Percentiles rank a stretch among this genome's conserved stretches.
These are phyloP conservation scores for Penicillium flavigenum DNA, from an alignment of 495 filamentous ascomycete species.

Conservation along the genomic window DNA sequence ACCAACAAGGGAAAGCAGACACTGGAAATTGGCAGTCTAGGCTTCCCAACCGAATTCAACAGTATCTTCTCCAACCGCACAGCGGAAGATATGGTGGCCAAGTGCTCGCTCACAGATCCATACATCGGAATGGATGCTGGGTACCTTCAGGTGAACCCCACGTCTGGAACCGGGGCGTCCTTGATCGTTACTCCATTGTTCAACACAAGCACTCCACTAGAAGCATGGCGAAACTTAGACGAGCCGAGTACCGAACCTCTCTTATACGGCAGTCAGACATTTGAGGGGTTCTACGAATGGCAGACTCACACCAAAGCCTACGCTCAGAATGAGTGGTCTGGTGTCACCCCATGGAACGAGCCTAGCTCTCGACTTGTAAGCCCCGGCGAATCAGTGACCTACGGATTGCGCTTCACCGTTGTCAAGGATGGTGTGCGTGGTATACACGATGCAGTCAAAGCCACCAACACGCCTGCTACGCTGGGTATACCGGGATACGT, in stretches of 20 bases:
- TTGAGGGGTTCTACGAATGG: slow-evolving; percentile 55
- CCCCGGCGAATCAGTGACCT: not conserved
- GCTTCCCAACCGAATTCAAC: slow-evolving; percentile 55
- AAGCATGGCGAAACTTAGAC: not conserved
- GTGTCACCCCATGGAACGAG: slow-evolving; percentile 5
- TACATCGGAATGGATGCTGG: not conserved
- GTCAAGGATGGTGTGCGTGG: not conserved
- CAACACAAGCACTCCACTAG: not conserved
- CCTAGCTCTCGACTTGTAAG: not conserved
- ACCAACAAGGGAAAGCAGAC: slow-evolving; percentile 35
- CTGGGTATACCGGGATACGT: not conserved
- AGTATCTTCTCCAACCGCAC: slow-evolving; percentile 54
- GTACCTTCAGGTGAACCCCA: not conserved
- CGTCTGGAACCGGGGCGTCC: not conserved
- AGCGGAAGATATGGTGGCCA: slow-evolving; percentile 37
- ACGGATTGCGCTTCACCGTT: not conserved
- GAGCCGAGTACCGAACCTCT: slow-evolving; percentile 21
- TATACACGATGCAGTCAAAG: not conserved
- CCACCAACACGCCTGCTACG: not conserved
- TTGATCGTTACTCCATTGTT: not conserved
- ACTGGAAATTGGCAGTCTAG: slow-evolving; percentile 52
- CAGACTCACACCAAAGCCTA: slow-evolving; percentile 47
- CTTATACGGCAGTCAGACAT: slow-evolving; percentile 49
- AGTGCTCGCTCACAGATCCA: slow-evolving; percentile 36
- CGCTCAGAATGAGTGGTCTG: slow-evolving; percentile 50